Percentiles rank a stretch among this genome's conserved stretches.
Evolutionary conservation across 768 basidiomycete species (phyloP).

Genomic region (Lanmaoa rubissima): DNA sequence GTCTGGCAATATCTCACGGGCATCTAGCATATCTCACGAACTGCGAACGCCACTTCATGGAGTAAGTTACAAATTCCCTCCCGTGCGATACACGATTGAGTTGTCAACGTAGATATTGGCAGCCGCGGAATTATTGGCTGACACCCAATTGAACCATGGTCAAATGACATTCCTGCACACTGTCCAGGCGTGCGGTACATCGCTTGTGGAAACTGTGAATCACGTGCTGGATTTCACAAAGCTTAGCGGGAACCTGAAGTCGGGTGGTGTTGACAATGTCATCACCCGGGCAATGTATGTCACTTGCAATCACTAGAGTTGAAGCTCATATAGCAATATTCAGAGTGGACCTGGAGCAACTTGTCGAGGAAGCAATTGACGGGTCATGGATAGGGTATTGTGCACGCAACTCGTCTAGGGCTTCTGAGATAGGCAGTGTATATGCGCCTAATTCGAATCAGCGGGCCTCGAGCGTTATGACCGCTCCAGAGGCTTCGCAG

Average conservation of each 20-base stretch:
- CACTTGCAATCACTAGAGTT: background rate
- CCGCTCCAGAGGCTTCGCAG: slow-evolving; percentile 32
- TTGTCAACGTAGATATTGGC: slow-evolving; percentile 64
- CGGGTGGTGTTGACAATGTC: slow-evolving; percentile 73
- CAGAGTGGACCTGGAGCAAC: slow-evolving; percentile 73
- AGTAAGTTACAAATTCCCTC: slow-evolving; percentile 38
- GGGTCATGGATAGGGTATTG: slow-evolving; percentile 93
- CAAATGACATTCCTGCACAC: slow-evolving; percentile 89
- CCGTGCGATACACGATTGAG: background rate
- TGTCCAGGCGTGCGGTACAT: slow-evolving; percentile 93
- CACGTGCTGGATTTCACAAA: slow-evolving; percentile 97
- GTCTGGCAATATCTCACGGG: slow-evolving; percentile 5
- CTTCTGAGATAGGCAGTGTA: slow-evolving; percentile 87
- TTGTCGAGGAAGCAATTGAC: slow-evolving; percentile 87
- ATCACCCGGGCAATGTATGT: slow-evolving; percentile 66
- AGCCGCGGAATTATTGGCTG: slow-evolving; percentile 86
- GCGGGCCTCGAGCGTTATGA: slow-evolving; percentile 40
- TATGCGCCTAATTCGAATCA: slow-evolving; percentile 73
- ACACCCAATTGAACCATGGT: slow-evolving; percentile 76
- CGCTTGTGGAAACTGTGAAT: slow-evolving; percentile 93
- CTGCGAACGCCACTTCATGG: slow-evolving; percentile 90
- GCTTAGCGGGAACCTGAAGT: slow-evolving; percentile 80
- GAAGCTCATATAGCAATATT: background rate
- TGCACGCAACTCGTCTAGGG: slow-evolving; percentile 67
- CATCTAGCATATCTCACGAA: slow-evolving; percentile 80